Conservation (phyloP, 1,139 yeast genomes). For the Candida pseudoviswanathii region DNA sequence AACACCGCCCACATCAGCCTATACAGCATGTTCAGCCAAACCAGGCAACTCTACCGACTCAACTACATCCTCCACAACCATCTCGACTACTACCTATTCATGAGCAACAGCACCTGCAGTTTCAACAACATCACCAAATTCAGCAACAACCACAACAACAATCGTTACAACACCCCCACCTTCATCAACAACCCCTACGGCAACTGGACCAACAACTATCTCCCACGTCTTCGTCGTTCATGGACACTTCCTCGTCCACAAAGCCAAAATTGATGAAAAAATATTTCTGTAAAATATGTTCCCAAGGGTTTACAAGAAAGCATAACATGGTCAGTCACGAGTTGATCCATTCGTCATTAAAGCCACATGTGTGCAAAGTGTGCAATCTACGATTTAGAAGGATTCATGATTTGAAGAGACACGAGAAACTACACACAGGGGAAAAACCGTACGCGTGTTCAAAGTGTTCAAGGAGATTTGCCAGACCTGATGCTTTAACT, state of each 20-base stretch:
- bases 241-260: not conserved
- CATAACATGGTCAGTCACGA: slow-evolving; percentile 78
- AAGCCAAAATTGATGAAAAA: slow-evolving; percentile 21
- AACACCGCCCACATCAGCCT: not conserved
- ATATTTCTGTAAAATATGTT: slow-evolving; percentile 60
- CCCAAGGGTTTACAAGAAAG: slow-evolving; percentile 65
- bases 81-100: not conserved
- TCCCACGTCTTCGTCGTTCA: not conserved
- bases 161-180: not conserved
- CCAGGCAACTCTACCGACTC: not conserved
- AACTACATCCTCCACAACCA: not conserved
- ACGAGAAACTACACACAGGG: slow-evolving; percentile 74
- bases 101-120: not conserved
- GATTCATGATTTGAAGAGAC: slow-evolving; percentile 76
- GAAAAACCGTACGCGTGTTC: slow-evolving; percentile 68
- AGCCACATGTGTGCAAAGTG: slow-evolving; percentile 67
- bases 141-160: not conserved
- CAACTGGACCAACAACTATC: not conserved
- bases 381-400: slow-evolving; percentile 70
- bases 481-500: slow-evolving; percentile 75
- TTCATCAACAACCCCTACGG: not conserved
- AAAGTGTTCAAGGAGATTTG: slow-evolving; percentile 66
- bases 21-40: not conserved
- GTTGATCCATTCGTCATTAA: slow-evolving; percentile 65
- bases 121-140: not conserved